These are phyloP conservation scores for Microdochium nivale DNA, from an alignment of 2,329 filamentous ascomycete species.

Conservation along the genomic window DNA sequence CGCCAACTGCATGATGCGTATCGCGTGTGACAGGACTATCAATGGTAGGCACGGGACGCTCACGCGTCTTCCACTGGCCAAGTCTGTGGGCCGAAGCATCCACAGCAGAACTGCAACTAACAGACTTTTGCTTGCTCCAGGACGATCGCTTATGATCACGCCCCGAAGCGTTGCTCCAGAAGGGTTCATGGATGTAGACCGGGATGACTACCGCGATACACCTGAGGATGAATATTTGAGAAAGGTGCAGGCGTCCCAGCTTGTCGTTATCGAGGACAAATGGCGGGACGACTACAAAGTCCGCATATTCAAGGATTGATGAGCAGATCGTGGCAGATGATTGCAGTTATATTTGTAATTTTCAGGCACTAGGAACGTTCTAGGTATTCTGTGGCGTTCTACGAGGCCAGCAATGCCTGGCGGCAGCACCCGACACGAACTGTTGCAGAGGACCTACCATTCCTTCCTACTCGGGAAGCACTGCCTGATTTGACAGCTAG, in stretches of 20 bases:
- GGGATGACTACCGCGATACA: constrained; percentile 23
- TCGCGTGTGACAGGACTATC: constrained; percentile 20
- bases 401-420: too few relatives aligned
- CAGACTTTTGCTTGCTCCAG: constrained; percentile 7
- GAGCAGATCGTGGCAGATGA: too few relatives aligned
- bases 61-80: not conserved
- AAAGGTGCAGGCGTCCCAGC: constrained; percentile 25
- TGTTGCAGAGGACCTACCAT: too few relatives aligned
- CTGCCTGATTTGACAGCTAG: too few relatives aligned
- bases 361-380: too few relatives aligned
- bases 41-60: constrained; percentile 15
- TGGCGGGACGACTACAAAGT: constrained; percentile 27
- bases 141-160: constrained; percentile 30
- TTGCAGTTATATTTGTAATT: too few relatives aligned
- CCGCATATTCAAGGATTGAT: constrained; percentile 20
- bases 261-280: constrained; percentile 31
- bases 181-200: constrained; percentile 28
- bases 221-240: constrained; percentile 27
- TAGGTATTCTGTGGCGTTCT: too few relatives aligned
- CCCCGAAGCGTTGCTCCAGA: constrained; percentile 26
- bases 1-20: constrained; percentile 22
- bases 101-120: too few relatives aligned
- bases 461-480: too few relatives aligned
- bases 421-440: too few relatives aligned
- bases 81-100: not conserved